Evolutionary conservation across 2,329 filamentous ascomycete genomes (phyloP).

Genomic region (Exophiala spinifera): DNA sequence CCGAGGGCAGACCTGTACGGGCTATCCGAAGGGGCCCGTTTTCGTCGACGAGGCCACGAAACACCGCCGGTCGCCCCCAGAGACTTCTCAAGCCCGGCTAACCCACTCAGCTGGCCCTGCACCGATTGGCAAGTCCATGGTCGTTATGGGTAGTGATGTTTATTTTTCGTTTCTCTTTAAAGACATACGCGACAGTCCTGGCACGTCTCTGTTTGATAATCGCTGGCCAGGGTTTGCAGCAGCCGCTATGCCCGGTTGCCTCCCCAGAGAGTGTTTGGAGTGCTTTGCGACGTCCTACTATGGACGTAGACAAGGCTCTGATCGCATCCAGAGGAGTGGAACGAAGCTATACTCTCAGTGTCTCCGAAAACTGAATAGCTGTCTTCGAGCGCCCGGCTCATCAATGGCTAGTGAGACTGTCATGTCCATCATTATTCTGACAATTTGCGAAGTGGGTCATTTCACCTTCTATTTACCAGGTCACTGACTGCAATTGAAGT

Average conservation of each 20-base stretch:
- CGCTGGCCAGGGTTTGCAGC: constrained; percentile 3
- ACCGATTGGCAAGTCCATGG: background rate
- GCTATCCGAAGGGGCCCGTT: background rate
- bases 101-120: too few species aligned
- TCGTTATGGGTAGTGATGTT: constrained; percentile 1
- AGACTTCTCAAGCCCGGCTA: too few species aligned
- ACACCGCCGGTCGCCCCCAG: background rate
- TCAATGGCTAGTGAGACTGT: background rate
- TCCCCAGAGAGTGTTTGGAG: constrained; percentile 1
- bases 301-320: background rate
- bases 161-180: constrained; percentile 2
- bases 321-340: constrained; percentile 1
- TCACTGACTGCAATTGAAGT: too few species aligned
- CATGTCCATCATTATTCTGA: constrained; percentile 4
- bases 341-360: constrained; percentile 1
- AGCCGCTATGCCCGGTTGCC: background rate
- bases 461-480: too few species aligned
- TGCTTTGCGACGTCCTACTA: constrained; percentile 6
- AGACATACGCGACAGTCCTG: background rate
- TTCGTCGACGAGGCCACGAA: constrained; percentile 7
- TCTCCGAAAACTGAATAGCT: background rate
- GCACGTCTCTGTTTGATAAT: background rate
- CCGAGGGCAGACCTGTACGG: constrained; percentile 2
- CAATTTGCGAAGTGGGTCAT: background rate
- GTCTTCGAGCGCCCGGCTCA: background rate